Percentiles rank a stretch among this genome's conserved stretches.
Evolutionary conservation across 2,329 filamentous ascomycete species (phyloP).

Genomic region (Monosporascus sp.): DNA sequence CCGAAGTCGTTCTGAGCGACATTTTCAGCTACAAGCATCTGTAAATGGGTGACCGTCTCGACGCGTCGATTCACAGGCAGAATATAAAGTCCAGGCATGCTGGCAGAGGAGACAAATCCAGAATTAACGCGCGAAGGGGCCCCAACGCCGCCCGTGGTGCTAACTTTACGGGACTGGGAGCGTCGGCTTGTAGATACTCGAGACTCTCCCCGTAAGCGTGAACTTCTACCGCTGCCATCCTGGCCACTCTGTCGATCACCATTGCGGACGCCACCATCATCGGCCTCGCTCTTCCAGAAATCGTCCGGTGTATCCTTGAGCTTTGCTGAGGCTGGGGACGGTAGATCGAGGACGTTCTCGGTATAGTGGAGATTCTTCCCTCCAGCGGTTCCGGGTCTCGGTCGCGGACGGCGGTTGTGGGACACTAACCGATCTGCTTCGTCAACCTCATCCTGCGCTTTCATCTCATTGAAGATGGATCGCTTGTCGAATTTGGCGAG

Average conservation of each 20-base stretch:
- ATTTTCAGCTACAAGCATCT: slow-evolving; percentile 90
- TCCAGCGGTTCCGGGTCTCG: slow-evolving; percentile 64
- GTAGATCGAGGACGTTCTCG: slow-evolving; percentile 79
- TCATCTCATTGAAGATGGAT: slow-evolving; percentile 84
- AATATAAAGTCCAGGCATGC: slow-evolving; percentile 44
- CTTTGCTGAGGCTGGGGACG: slow-evolving; percentile 30
- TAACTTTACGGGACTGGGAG: slow-evolving; percentile 55
- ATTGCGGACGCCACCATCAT: slow-evolving; percentile 47
- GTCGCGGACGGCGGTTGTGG: slow-evolving; percentile 65
- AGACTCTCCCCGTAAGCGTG: slow-evolving; percentile 46
- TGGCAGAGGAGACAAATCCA: slow-evolving; percentile 24
- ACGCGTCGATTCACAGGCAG: slow-evolving; percentile 51
- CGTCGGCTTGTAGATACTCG: slow-evolving; percentile 43
- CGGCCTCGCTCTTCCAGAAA: slow-evolving; percentile 72
- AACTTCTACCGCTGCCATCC: slow-evolving; percentile 46
- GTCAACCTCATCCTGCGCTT: slow-evolving; percentile 81
- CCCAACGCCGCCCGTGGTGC: slow-evolving; percentile 31
- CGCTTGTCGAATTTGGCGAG: slow-evolving; percentile 94
- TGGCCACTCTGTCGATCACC: slow-evolving; percentile 43
- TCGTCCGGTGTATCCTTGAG: slow-evolving; percentile 38
- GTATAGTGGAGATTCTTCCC: slow-evolving; percentile 90
- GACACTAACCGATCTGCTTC: slow-evolving; percentile 86
- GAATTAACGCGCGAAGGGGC: slow-evolving; percentile 46
- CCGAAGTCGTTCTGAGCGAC: slow-evolving; percentile 84
- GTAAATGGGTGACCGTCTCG: slow-evolving; percentile 64